phyloP scores from a whole-genome alignment of 192 early-diverging fungal genomes.

The Rhizoclosmatium globosum region DNA sequence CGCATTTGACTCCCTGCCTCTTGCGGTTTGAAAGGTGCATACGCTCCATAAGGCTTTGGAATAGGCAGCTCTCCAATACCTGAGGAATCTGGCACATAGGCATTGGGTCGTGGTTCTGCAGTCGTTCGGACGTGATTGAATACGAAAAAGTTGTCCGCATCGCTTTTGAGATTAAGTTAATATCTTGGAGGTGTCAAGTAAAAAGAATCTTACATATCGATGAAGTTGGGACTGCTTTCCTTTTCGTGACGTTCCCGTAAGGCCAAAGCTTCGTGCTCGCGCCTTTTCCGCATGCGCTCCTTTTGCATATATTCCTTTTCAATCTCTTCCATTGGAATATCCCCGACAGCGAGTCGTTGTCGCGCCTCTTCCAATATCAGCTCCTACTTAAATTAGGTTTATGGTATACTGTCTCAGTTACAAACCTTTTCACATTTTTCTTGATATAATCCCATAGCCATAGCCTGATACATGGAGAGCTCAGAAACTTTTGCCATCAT shows the following conservation, averaged over 20 bases:
- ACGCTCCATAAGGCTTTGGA: conserved; percentile 65
- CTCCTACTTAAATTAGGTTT: conserved; percentile 45
- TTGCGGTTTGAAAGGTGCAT: conserved; percentile 64
- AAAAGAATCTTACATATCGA: conserved; percentile 54
- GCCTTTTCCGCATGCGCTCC: conserved; percentile 41
- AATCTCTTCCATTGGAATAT: conserved; percentile 53
- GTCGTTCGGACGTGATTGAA: conserved; percentile 55
- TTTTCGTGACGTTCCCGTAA: conserved; percentile 37
- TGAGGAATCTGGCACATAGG: conserved; percentile 61
- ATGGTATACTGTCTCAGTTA: background rate
- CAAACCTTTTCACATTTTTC: conserved; percentile 64
- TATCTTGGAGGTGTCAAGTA: background rate
- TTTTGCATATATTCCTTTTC: conserved; percentile 58
- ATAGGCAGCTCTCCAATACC: conserved; percentile 62
- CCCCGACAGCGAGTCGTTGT: conserved; percentile 44
- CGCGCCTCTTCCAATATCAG: conserved; percentile 53
- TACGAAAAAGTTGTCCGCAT: conserved; percentile 64
- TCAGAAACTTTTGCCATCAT: conserved; percentile 69
- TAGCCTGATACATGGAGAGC: conserved; percentile 69
- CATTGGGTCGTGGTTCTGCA: conserved; percentile 66
- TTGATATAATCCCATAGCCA: conserved; percentile 67
- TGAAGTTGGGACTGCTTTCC: conserved; percentile 44
- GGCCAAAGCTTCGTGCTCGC: conserved; percentile 44
- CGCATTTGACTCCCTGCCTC: conserved; percentile 60
- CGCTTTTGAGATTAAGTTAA: conserved; percentile 27